phyloP scores from a whole-genome alignment of 2,329 filamentous ascomycete genomes.

The Cephalotrichum gorgonifer region DNA sequence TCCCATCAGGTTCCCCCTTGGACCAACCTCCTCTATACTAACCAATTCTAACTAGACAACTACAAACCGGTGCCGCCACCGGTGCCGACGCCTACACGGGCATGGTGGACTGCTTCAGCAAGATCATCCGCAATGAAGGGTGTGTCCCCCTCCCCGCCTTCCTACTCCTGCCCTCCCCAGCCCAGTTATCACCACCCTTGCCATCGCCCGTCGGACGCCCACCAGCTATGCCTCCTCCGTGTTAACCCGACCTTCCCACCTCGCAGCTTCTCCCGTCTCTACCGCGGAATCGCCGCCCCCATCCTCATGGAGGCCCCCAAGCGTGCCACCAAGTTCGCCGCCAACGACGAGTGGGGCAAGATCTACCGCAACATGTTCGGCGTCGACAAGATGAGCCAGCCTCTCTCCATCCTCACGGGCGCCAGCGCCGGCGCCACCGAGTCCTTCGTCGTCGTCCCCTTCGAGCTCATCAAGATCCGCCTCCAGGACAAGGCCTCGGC shows the following conservation, averaged over 20 bases:
- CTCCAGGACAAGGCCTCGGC: constrained; percentile 92
- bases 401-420: constrained; percentile 83
- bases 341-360: constrained; percentile 97
- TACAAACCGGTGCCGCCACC: constrained; percentile 64
- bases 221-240: no score
- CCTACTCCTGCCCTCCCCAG: not conserved
- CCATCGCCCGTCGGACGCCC: no score
- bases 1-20: constrained; percentile 6
- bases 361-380: constrained; percentile 86
- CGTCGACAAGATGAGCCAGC: constrained; percentile 78
- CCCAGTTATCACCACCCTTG: not conserved
- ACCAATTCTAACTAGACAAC: constrained; percentile 49
- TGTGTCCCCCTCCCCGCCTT: constrained; percentile 30
- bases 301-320: constrained; percentile 95
- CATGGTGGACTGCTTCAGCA: constrained; percentile 96
- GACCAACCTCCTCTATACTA: not conserved
- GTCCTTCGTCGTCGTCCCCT: constrained; percentile 92
- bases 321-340: constrained; percentile 95
- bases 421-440: constrained; percentile 93
- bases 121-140: constrained; percentile 96
- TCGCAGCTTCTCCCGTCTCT: constrained; percentile 70
- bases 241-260: constrained; percentile 2
- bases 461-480: constrained; percentile 97
- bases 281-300: constrained; percentile 89
- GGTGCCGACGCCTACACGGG: constrained; percentile 86